Base-by-base conservation (phyloP, 805 yeast species). In the Suhomyces tanzawaensis region DNA sequence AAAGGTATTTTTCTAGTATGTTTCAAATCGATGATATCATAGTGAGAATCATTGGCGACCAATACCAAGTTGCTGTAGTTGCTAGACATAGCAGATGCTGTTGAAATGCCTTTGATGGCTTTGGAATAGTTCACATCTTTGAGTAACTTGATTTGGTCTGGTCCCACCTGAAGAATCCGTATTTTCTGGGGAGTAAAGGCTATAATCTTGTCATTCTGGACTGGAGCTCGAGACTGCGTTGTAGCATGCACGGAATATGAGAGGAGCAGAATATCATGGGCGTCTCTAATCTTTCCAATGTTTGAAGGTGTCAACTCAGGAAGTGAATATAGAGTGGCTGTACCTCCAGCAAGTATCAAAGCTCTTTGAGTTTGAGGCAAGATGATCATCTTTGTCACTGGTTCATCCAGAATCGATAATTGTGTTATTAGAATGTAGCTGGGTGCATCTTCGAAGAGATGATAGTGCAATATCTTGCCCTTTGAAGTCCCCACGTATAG, bases 291-390 rank as follows among this genome's bases (percentile, higher is more conserved):
- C 34, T 64, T 64, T 24, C 70, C 71, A 3, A 62, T 51, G 24
- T 55, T 62, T 16, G 57, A 51, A 1, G 71, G 70, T 6, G 66
- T 50, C 9, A 69, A 48, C 41, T 69, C 74, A 4, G 74, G 74
- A 15, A 66, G 41, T 1, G 62, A 48, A 40, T 49, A 60, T 7
- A 60, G 46, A 14, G 53, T 48, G 18, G 57, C 53, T 3, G 49
- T 52, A 4, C 53, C 48, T n/a, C 58, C 62, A 29, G 57, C 42
- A 4, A 64, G 34, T 2, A 60, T 49, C 30, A 67, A 48, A 4
- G 51, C 55, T 32, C 62, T 39, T 14, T 53, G 52, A 3, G 58
- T 52, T 7, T 47, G 52, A 0, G 54, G 48, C 23, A 66, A 40
- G 4, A 57, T 41, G 4, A 66, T 35, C 22, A 67, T 47, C 42